Evolutionary conservation across 345 rosid genomes (phyloP), one percentile per base, ranked within the genome.

Genomic region (Eucalyptus cloeziana): DNA sequence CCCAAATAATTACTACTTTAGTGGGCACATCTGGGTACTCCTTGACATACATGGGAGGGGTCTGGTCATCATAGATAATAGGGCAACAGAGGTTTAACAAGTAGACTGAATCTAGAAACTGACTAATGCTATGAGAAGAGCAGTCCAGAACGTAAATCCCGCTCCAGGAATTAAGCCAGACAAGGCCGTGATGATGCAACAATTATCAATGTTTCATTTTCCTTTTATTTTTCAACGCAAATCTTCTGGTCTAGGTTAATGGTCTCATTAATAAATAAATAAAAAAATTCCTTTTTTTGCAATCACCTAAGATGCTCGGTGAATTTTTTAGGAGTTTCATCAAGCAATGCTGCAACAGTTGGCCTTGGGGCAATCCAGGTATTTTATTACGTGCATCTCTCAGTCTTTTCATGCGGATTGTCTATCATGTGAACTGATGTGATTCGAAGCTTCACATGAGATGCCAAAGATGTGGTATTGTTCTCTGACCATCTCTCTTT

Each of bases 291-390:
- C 76, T n/a, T 64, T 64, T n/a, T n/a, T n/a, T n/a, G 76, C 76
- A 64, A 64, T 40, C n/a, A 64, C 33, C 76, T 76, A 40, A 76
- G 6, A 19, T 15, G 8, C 60, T 87, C 3, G 3, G 69, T 88
- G 67, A 64, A 47, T 88, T 91, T 67, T 22, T 76, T 93, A 97
- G 99, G 99, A 85, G 90, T 97, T 86, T 87, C 94, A 88, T 93
- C 97, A 52, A 94, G 97, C 91, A 95, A 95, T 87, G 90, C 88
- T 40, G 99, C 99, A 9, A 97, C 99, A 49, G 91, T 93, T 90
- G 96, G 96, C 87, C 93, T 97, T 52, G 99, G 99, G 89, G 94
- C 87, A 81, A 90, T 97, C 90, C 99, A 97, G 99, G 99, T 97
- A 94, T 83, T 49, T 33, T 85, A 45, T 44, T 27, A 31, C 37